These are phyloP conservation scores for Verticillium longisporum DNA, from an alignment of 2,329 filamentous ascomycete species.

Conservation along the genomic window DNA sequence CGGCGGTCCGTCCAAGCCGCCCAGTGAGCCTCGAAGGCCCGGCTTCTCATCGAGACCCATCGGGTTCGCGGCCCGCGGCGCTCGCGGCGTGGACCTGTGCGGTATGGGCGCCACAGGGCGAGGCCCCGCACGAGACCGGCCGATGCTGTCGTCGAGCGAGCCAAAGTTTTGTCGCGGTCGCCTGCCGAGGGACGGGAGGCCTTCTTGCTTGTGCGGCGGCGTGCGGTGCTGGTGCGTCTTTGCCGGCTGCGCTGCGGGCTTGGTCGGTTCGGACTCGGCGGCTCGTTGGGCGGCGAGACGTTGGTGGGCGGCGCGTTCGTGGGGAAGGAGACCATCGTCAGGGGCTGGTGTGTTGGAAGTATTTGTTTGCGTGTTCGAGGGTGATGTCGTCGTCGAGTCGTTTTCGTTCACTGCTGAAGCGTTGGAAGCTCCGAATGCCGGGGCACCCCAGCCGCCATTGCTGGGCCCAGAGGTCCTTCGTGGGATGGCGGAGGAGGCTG, in stretches of 20 bases:
- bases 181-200: neutral
- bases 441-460: conserved; percentile 5
- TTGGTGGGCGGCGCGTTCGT: conserved; percentile 28
- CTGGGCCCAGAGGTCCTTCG: neutral
- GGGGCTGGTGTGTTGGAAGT: neutral
- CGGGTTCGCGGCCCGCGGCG: neutral
- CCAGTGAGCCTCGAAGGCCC: neutral
- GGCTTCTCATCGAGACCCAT: neutral
- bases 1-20: neutral
- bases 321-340: conserved; percentile 24
- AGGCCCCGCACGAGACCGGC: neutral
- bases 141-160: neutral
- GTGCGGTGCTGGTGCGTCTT: neutral
- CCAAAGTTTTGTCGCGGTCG: neutral
- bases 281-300: conserved; percentile 8
- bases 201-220: neutral
- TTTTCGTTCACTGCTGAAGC: neutral
- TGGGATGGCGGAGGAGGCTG: neutral
- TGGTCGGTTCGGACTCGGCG: neutral
- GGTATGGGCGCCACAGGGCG: neutral
- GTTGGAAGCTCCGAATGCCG: neutral
- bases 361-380: neutral
- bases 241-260: too few species aligned
- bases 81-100: neutral
- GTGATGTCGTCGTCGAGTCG: neutral